Evolutionary conservation across 768 basidiomycete genomes (phyloP), one percentile per base, ranked within the genome.

Genomic region (Infundibulicybe gibba): DNA sequence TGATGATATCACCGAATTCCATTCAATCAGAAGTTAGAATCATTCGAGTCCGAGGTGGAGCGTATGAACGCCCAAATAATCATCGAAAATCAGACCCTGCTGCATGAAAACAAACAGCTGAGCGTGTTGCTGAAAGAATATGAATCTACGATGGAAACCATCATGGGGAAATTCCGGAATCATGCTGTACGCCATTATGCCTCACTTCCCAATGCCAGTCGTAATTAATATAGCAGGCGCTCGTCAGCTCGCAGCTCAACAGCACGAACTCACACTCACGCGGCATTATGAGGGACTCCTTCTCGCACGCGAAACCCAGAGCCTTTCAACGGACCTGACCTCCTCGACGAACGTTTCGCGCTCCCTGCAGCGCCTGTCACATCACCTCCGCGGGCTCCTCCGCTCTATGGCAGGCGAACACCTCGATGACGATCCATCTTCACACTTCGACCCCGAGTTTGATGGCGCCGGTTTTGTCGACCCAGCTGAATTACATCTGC

Each of bases 31-130:
- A 71, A 16, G 56, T 67, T 64, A 99, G 97, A 98, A 74, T 67
- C 76, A 6, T 97, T 97, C 66, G 85, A 94, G 55, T 91, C 92
- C 2, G 94, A 95, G 62, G 69, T 97, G 3, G 97, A 99, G 66
- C 81, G 90, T 21, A 75, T 78, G 61, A 94, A 93, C 60, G 90
- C 95, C 6, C 85, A 89, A 53, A 80, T 92, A 35, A 81, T 97
- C 40, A 84, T 95, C 48, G 97, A 99, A 65, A 98, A 98, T 62
- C 94, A 97, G 59, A 79, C 84, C 0, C 70, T 99, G 1, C 71
- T 90, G 41, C 87, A 97, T 51, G 97, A 99, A 67, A 98, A 99
- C 72, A 94, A 90, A 63, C 95, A 98, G 60, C 77, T 98, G 25
- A 86, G 85, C 54, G 56, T 81, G 20, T 74, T 99, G 20, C 72